phyloP scores from a whole-genome alignment of 495 filamentous ascomycete genomes.

The Zalerion maritima region DNA sequence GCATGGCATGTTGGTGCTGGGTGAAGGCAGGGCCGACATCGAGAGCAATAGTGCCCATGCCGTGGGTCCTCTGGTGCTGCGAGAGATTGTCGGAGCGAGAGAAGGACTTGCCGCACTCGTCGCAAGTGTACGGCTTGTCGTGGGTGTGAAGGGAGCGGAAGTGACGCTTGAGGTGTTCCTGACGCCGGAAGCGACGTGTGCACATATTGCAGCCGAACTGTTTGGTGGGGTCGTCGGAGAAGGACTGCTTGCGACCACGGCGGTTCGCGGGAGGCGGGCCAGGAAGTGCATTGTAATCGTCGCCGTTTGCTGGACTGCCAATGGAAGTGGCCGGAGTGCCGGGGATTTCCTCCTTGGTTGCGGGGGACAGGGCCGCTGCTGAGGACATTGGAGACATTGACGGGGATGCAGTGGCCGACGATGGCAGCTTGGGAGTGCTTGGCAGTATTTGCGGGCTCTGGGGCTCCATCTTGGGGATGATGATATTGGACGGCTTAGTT shows the following conservation, averaged over 20 bases:
- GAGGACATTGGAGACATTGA: too few relatives aligned
- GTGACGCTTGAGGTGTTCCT: conserved; percentile 98
- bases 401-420: too few relatives aligned
- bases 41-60: conserved; percentile 69
- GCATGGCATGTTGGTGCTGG: too few relatives aligned
- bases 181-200: conserved; percentile 91
- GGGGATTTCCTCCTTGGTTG: too few relatives aligned
- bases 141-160: conserved; percentile 96
- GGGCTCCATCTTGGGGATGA: too few relatives aligned
- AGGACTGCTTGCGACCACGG: conserved; percentile 93
- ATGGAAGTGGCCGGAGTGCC: conserved; percentile 12
- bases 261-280: conserved; percentile 63
- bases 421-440: too few relatives aligned
- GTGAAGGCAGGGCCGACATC: too few relatives aligned
- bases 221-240: conserved; percentile 97
- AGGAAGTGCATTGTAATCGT: conserved; percentile 25
- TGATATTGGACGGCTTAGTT: too few relatives aligned
- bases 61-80: conserved; percentile 92
- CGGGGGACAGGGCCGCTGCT: too few relatives aligned
- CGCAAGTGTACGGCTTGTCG: conserved; percentile 96
- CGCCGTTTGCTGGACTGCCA: conserved; percentile 16
- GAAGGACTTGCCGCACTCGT: conserved; percentile 98
- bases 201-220: conserved; percentile 94
- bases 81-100: conserved; percentile 94
- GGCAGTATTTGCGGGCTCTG: too few relatives aligned